Percentiles rank a stretch among this genome's conserved stretches.
These are phyloP conservation scores for Dichotomocladium elegans DNA, from an alignment of 371 early-diverging fungal genomes.

Conservation along the genomic window DNA sequence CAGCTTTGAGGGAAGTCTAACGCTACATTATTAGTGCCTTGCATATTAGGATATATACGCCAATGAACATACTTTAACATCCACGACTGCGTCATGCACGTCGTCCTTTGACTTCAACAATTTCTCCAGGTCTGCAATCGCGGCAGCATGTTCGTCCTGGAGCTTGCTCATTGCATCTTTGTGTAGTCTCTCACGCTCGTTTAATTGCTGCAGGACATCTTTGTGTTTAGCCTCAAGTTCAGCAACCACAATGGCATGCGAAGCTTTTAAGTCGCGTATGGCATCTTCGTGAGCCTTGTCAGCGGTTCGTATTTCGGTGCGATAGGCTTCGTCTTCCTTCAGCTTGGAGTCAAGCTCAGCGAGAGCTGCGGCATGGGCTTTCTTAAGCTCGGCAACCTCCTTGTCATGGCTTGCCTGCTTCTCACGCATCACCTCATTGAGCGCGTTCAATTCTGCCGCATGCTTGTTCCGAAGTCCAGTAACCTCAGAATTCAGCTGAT, in stretches of 20 bases:
- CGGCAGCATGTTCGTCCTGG: neutral
- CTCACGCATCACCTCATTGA: neutral
- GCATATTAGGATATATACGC: no score
- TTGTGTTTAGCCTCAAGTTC: conserved; percentile 11
- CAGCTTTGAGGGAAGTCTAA: neutral
- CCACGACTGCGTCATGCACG: neutral
- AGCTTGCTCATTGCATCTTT: conserved; percentile 1
- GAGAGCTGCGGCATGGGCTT: conserved; percentile 10
- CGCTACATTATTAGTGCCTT: no score
- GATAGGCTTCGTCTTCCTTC: neutral
- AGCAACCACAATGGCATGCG: conserved; percentile 11
- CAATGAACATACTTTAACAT: conserved; percentile 2
- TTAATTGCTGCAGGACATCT: neutral
- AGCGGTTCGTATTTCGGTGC: neutral
- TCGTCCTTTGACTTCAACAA: neutral
- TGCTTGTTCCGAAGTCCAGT: neutral
- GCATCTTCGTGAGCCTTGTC: neutral
- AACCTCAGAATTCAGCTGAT: neutral
- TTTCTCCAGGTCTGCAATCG: neutral
- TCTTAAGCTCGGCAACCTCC: neutral
- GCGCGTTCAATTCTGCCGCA: conserved; percentile 1
- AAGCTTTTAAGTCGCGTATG: neutral
- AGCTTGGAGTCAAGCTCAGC: conserved; percentile 14
- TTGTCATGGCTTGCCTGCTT: neutral
- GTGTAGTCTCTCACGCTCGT: neutral